Percentiles rank a stretch among this genome's conserved stretches.
Evolutionary conservation across 2,329 filamentous ascomycete genomes (phyloP).

Genomic region (Cladophialophora bantiana): DNA sequence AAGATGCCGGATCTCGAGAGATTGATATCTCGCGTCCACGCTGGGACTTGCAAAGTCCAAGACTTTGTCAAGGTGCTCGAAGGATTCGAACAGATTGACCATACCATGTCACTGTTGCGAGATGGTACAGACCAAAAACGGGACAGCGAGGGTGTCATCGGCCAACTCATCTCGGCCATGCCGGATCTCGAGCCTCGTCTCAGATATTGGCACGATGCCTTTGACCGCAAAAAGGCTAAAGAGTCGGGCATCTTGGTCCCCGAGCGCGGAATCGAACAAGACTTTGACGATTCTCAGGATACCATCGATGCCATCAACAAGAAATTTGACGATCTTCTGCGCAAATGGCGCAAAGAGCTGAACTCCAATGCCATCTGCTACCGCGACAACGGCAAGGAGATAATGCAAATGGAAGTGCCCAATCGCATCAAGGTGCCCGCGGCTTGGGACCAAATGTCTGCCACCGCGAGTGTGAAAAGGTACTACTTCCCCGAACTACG

Average conservation of each 20-base stretch:
- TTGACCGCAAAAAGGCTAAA: conserved; percentile 80
- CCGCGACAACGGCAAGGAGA: conserved; percentile 90
- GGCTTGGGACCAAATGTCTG: conserved; percentile 94
- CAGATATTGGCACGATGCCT: conserved; percentile 87
- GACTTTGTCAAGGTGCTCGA: conserved; percentile 94
- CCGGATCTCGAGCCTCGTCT: conserved; percentile 78
- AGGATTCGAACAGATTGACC: conserved; percentile 97
- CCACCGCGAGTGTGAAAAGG: conserved; percentile 85
- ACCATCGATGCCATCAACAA: conserved; percentile 76
- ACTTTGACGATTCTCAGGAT: conserved; percentile 86
- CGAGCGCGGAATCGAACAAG: conserved; percentile 83
- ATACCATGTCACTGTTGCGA: conserved; percentile 81
- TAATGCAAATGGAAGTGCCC: conserved; percentile 93
- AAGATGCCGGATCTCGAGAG: conserved; percentile 95
- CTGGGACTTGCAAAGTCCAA: conserved; percentile 84
- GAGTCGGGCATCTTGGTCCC: conserved; percentile 84
- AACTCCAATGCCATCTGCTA: conserved; percentile 77
- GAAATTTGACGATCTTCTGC: conserved; percentile 74
- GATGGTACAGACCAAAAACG: conserved; percentile 65
- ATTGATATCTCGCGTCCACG: conserved; percentile 92
- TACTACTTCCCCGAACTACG: conserved; percentile 91
- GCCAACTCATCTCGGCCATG: conserved; percentile 83
- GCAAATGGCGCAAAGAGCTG: conserved; percentile 73
- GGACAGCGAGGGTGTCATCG: conserved; percentile 77
- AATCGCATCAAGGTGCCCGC: conserved; percentile 82